Evolutionary conservation across 1,139 yeast genomes (phyloP), one percentile per base, ranked within the genome.

Genomic region (Suhomyces ambrosiae): DNA sequence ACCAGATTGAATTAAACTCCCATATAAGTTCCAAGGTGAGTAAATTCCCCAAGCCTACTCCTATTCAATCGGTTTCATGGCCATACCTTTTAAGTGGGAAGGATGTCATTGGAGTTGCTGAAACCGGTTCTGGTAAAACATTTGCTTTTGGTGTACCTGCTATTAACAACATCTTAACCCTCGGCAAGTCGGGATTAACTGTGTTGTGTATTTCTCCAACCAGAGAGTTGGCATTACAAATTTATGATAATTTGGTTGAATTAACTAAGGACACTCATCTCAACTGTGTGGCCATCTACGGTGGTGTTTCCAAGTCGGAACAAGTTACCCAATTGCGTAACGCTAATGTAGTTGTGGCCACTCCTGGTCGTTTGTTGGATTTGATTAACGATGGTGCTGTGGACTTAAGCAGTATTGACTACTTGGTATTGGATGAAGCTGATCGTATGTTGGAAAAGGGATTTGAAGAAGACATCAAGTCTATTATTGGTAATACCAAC

Each of bases 141-240:
- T 83, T 90, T 64, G 97, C 97, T 1, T 92, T 92, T 60, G 96
- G 97, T 56, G 95, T 92, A 13, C 99, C 99, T 30, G 97, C 97
- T n/a, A 76, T 92, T 41, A 76, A 88, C 60, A 81, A 81, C 48
- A 68, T 89, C 46, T 60, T 74, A 39, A 62, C 69, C 32, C 53
- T 56, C 29, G 58, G 64, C 38, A 65, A 69, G 32, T 63, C 65
- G 28, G 86, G 86, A 12, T 73, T 86, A 41, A 79, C 80, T 52
- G 95, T 89, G 5, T 74, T 94, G 45, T 88, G 86, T 45, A 82
- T 92, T 38, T 89, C 97, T 2, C 99, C 99, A 42, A 92, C 99
- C 10, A 83, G 99, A 71, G 99, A 92, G 65, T 75, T 92, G 56
- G 97, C 98, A 1, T 79, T 92, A 50, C 99, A 92, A 66, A 92